Base-by-base conservation (phyloP, 1,139 yeast genomes). In the Sugiyamaella grinbergsii region DNA sequence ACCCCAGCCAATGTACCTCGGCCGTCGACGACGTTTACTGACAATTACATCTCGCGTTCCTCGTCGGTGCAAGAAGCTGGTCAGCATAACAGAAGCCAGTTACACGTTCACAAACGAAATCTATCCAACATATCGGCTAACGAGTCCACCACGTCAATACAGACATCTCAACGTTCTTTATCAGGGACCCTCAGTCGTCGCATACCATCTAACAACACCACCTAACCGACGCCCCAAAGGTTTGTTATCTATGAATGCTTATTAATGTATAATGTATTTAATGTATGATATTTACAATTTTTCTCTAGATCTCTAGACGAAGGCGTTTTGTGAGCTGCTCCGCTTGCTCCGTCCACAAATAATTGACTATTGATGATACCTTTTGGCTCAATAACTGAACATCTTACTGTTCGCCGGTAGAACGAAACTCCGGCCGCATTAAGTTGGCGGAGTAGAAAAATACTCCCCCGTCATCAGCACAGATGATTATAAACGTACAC, bases 91-190 rank as follows among this genome's bases (percentile, higher is more conserved):
- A 26, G 37, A n/a, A 32, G 29, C 20, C 31, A 37, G 11, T 26
- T 50, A 18, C 39, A 41, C 10, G 54, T 52, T 13, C 58, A 53
- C 46, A 53, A 54, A 41, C 47, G 58, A 20, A 52, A 46, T 29
- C 39, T 42, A 11, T 55, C 58, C 3, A 54, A 58, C 71, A 68
- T 62, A 66, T 50, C 45, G 11, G 18, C 37, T 7, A 16, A 37
- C 2, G 50, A 45, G 15, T 13, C 42, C 11, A 8, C 39, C 7
- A 28, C 50, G 10, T n/a, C 33, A 29, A 5, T 36, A 4, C 20
- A 23, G 5, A 33, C 22, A 4, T 23, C 44, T 16, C 31, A 33
- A 24, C 39, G 53, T 19, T 23, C 43, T 24, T 22, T 47, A 5
- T 34, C 46, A 11, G 53, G 50, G 19, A 33, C 32, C 13, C 36